Evolutionary conservation across 768 basidiomycete genomes (phyloP).

Genomic region (Cystobasidium tubakii): DNA sequence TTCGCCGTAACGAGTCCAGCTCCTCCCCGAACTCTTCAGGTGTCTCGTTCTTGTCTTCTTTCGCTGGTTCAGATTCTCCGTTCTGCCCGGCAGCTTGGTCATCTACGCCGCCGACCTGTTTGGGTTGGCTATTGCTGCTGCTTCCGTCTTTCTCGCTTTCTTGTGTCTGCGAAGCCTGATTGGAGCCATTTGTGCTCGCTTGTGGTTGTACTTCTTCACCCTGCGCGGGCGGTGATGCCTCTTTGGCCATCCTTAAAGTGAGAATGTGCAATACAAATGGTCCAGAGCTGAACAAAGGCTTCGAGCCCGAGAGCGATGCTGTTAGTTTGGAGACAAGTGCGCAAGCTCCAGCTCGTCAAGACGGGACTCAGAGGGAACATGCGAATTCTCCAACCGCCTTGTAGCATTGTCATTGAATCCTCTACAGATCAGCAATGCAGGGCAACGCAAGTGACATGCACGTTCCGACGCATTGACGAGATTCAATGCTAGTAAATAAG

Average conservation of each 20-base stretch:
- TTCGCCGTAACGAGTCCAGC: neutral
- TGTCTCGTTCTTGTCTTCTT: conserved; percentile 16
- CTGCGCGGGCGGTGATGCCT: neutral
- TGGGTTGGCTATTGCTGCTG: neutral
- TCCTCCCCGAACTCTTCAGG: conserved; percentile 25
- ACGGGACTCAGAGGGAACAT: too few species aligned
- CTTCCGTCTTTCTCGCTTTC: neutral
- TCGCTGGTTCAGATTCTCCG: neutral
- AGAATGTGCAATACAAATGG: neutral
- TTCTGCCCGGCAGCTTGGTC: neutral
- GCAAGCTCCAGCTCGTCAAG: too few species aligned
- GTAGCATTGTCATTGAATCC: too few species aligned
- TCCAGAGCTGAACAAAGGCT: neutral
- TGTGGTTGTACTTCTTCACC: neutral
- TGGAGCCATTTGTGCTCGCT: neutral
- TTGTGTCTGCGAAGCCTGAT: neutral
- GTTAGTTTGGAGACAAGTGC: too few species aligned
- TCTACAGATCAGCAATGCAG: too few species aligned
- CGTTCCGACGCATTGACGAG: too few species aligned
- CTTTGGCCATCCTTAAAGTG: neutral
- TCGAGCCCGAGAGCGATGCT: too few species aligned
- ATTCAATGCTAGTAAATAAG: too few species aligned
- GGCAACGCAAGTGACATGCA: too few species aligned
- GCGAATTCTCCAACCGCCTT: too few species aligned
- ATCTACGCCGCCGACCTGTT: neutral